These are phyloP conservation scores for Torulaspora globosa DNA, from an alignment of 1,139 yeast species.

Conservation along the genomic window DNA sequence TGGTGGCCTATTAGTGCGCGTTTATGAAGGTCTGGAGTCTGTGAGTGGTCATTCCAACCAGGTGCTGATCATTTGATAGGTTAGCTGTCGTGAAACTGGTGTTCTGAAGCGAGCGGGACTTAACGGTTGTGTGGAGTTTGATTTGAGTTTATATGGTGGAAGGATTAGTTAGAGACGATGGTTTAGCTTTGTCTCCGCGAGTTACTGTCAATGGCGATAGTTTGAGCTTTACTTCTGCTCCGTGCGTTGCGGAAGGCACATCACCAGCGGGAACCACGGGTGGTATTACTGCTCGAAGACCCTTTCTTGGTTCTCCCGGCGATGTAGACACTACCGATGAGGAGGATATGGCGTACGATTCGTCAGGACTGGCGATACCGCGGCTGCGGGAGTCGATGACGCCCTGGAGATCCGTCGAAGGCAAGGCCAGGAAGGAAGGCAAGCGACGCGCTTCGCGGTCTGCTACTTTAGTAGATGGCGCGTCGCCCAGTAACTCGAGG, in stretches of 20 bases:
- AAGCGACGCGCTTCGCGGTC: slow-evolving; percentile 14
- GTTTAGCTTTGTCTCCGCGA: slow-evolving; percentile 1
- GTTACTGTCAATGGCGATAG: slow-evolving; percentile 4
- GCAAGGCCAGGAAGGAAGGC: slow-evolving; percentile 1
- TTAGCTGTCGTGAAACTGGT: no score
- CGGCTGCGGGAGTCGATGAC: slow-evolving; percentile 35
- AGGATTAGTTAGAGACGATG: neutral
- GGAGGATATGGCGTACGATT: slow-evolving; percentile 8
- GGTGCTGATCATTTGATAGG: neutral
- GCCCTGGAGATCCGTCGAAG: slow-evolving; percentile 32
- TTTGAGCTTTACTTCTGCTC: slow-evolving; percentile 8
- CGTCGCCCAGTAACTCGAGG: slow-evolving; percentile 22
- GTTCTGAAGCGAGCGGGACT: neutral
- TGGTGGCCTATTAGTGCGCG: neutral
- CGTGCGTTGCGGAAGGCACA: neutral
- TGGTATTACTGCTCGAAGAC: neutral
- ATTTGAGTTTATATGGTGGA: slow-evolving; percentile 5
- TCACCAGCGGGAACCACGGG: neutral
- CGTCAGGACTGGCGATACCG: slow-evolving; percentile 32
- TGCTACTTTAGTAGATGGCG: slow-evolving; percentile 22
- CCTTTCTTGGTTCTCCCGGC: slow-evolving; percentile 11
- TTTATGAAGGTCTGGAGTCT: neutral
- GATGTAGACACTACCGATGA: slow-evolving; percentile 16
- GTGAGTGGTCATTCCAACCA: neutral
- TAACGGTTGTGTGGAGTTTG: neutral